These are phyloP conservation scores for Sporothrix brasiliensis DNA, from an alignment of 2,329 filamentous ascomycete species.

Conservation along the genomic window DNA sequence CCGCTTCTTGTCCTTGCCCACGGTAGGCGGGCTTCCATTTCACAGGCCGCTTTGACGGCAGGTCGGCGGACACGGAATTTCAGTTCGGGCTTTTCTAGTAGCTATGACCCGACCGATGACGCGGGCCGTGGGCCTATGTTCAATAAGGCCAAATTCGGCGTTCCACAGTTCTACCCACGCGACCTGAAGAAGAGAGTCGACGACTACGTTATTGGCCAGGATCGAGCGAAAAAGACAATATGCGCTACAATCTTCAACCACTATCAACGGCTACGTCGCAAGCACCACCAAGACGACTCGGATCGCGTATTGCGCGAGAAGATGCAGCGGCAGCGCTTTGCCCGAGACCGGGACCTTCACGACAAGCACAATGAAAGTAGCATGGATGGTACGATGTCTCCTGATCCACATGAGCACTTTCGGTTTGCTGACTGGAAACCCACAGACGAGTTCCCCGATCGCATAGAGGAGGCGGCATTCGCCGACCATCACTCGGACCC, in stretches of 20 bases:
- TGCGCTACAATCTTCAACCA: constrained; percentile 96
- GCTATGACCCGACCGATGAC: constrained; percentile 59
- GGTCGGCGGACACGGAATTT: constrained; percentile 54
- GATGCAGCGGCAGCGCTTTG: constrained; percentile 68
- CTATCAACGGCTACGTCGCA: constrained; percentile 81
- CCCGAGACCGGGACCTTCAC: constrained; percentile 65
- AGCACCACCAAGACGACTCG: constrained; percentile 74
- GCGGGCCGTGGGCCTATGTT: constrained; percentile 63
- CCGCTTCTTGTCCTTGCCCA: not conserved
- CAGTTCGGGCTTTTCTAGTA: constrained; percentile 61
- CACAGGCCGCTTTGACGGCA: constrained; percentile 39
- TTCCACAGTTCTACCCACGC: constrained; percentile 65
- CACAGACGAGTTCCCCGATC: constrained; percentile 59
- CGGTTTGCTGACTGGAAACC: constrained; percentile 38
- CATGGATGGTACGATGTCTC: constrained; percentile 67
- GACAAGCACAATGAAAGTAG: constrained; percentile 63
- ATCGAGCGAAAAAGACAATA: constrained; percentile 90
- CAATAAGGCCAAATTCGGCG: constrained; percentile 59
- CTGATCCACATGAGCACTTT: not conserved
- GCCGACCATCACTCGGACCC: constrained; percentile 37
- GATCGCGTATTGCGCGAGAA: constrained; percentile 63
- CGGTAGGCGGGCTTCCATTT: constrained; percentile 41
- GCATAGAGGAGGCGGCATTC: constrained; percentile 44
- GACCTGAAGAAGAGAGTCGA: constrained; percentile 88
- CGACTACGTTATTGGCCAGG: constrained; percentile 94